Base-by-base conservation (phyloP, 2,329 filamentous ascomycete species). In the Cladorrhinum sp. region DNA sequence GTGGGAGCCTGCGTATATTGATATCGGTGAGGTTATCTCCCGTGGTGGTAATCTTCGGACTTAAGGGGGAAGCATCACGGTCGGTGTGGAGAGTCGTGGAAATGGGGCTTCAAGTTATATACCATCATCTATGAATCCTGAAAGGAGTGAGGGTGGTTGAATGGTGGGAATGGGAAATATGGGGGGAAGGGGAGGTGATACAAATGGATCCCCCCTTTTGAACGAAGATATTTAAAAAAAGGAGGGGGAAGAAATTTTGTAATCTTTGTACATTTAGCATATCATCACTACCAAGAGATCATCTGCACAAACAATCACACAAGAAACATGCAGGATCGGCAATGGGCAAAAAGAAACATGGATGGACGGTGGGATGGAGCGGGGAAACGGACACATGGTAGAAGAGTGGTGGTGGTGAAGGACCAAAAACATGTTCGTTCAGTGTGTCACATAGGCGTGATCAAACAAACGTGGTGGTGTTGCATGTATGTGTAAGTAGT, bases 1-100 rank as follows among this genome's bases (percentile, higher is more conserved):
- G 4, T 91, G 87, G 87, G 83, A 83, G 75, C 84, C 88, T 2
- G 83, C 82, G 57, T 79, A 90, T 68, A 82, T 91, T 64, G 88
- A 91, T 72, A 81, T 87, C 63, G 88, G 88, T 58, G 88, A 91
- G 77, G 81, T 91, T 66, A 80, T 90, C 74, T 81, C 61, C 24
- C 62, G 62, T 45, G 41, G 41, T 45, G 41, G 41, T 45, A 45
- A 45, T 45, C n/a, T 45, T 7, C 16, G 41, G n/a, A 18, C 3
- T 18, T 45, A 18, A 45, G n/a, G 41, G 41, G 41, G 41, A 16
- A 20, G 18, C 2, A 3, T 45, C 3, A 2, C 16, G 18, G 8
- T 45, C 3, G 16, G 41, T 45, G 9, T 16, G 12, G 3, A 16
- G 41, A 16, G n/a, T n/a, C 20, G 7, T 20, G 10, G 41, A 18